Conservation (phyloP, 768 basidiomycete genomes). For the Suillus luteus region DNA sequence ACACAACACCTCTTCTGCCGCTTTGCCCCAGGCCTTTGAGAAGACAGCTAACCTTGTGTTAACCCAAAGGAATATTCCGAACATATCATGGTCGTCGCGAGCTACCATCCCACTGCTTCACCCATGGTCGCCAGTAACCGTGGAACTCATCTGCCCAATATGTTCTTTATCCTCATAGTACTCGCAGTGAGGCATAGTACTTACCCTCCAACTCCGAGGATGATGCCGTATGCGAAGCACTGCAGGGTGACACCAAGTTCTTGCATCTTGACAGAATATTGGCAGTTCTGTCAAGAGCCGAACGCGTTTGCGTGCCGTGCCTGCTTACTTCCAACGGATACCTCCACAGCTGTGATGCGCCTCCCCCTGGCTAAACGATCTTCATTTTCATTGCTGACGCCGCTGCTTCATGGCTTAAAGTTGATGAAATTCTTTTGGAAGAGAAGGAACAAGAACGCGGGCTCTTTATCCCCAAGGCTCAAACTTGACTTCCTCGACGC, state of each 20-base stretch:
- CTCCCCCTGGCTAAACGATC: background rate
- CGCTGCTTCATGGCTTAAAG: background rate
- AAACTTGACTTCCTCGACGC: too few relatives aligned
- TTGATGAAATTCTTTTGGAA: background rate
- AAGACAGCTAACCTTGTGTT: background rate
- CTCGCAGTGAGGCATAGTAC: background rate
- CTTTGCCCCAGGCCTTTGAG: background rate
- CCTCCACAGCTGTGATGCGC: background rate
- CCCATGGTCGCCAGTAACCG: background rate
- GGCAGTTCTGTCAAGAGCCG: background rate
- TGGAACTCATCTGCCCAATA: background rate
- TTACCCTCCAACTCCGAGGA: conserved; percentile 1
- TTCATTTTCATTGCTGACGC: background rate
- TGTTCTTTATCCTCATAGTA: background rate
- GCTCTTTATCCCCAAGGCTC: background rate
- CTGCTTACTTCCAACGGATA: background rate
- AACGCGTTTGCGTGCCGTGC: background rate
- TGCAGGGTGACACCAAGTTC: conserved; percentile 2
- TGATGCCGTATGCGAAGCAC: background rate
- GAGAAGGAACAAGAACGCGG: background rate
- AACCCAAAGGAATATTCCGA: background rate
- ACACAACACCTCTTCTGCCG: background rate
- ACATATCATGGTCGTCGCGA: background rate
- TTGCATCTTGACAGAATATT: background rate
- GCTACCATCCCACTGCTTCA: background rate